These are phyloP conservation scores for Filobasidium floriforme DNA, from an alignment of 768 basidiomycete species.

Conservation along the genomic window DNA sequence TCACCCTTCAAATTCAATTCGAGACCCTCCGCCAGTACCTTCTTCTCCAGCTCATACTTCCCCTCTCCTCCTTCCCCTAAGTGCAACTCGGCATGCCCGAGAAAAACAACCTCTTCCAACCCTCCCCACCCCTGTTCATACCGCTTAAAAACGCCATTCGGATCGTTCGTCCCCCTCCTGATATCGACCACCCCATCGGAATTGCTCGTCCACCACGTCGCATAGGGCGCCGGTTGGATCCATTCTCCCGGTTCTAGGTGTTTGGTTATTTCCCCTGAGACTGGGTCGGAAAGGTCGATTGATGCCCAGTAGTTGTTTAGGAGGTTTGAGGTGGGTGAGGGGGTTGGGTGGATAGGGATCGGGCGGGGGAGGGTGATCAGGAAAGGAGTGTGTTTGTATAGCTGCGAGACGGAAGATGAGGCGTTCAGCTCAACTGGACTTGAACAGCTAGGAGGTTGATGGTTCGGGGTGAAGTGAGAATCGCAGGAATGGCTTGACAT, in stretches of 20 bases:
- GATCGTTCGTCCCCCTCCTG: slow-evolving; percentile 34
- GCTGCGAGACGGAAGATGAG: background rate
- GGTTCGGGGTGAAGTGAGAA: background rate
- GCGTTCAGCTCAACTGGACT: too few species aligned
- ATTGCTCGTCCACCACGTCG: slow-evolving; percentile 31
- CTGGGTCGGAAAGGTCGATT: background rate
- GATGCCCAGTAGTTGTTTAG: slow-evolving; percentile 6
- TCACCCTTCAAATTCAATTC: background rate
- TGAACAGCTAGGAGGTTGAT: background rate
- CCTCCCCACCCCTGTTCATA: slow-evolving; percentile 40
- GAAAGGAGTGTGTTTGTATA: slow-evolving; percentile 44
- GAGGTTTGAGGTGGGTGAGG: slow-evolving; percentile 3
- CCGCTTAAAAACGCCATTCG: slow-evolving; percentile 37
- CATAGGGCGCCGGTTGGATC: slow-evolving; percentile 18
- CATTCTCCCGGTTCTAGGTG: background rate
- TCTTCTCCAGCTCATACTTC: slow-evolving; percentile 6
- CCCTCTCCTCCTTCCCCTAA: background rate
- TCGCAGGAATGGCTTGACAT: too few species aligned
- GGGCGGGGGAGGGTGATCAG: slow-evolving; percentile 31
- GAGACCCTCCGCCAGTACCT: slow-evolving; percentile 11
- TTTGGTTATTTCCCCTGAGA: background rate
- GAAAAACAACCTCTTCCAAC: slow-evolving; percentile 37
- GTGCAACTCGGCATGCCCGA: slow-evolving; percentile 23
- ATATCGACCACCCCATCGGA: slow-evolving; percentile 38
- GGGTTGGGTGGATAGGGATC: background rate